Evolutionary conservation across 768 basidiomycete species (phyloP).

Genomic region (Lentinula sp.): DNA sequence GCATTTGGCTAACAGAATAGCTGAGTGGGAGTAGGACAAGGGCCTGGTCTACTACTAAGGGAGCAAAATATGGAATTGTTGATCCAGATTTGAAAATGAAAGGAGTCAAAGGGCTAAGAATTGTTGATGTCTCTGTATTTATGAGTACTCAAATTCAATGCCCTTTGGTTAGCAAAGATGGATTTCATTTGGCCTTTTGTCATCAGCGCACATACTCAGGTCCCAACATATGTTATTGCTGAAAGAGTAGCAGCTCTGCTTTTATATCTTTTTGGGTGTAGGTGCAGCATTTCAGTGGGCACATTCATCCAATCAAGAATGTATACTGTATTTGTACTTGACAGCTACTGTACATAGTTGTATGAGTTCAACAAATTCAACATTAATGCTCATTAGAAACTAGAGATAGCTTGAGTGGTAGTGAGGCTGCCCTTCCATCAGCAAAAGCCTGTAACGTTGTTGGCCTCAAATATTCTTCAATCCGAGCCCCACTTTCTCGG

Average conservation of each 20-base stretch:
- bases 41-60: background rate
- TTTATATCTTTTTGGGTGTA: conserved; percentile 14
- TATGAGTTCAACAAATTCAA: no score
- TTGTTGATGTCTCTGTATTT: conserved; percentile 32
- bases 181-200: conserved; percentile 15
- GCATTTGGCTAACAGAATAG: background rate
- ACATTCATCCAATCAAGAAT: no score
- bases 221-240: conserved; percentile 19
- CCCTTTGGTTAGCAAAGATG: background rate
- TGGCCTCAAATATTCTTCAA: conserved; percentile 21
- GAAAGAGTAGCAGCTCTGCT: conserved; percentile 23
- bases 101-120: conserved; percentile 23
- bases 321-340: no score
- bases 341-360: no score
- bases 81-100: conserved; percentile 29
- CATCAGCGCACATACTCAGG: conserved; percentile 22
- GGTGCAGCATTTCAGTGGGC: no score
- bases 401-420: background rate
- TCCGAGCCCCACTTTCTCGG: conserved; percentile 24
- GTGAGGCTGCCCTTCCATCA: conserved; percentile 18
- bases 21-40: background rate
- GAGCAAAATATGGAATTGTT: conserved; percentile 23
- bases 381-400: background rate
- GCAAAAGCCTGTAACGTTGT: conserved; percentile 29
- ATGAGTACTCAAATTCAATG: conserved; percentile 16